Percentiles rank a stretch among this genome's conserved stretches.
Conservation (phyloP, 2,329 filamentous ascomycete species). For the Tolypocladium ovalisporum region DNA sequence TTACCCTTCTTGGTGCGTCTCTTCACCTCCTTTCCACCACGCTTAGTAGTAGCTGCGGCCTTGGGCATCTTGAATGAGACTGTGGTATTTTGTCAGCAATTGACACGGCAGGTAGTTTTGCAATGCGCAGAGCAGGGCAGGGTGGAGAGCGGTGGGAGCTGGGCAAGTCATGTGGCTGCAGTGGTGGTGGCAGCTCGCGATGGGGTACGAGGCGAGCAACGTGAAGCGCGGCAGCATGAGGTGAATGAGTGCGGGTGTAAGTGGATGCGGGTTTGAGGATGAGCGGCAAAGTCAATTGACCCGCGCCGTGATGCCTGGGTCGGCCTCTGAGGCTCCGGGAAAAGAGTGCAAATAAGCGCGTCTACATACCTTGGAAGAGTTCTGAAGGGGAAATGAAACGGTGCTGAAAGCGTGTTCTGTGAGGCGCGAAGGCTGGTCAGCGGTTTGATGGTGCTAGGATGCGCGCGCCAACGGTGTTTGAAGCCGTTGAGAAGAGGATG, state of each 20-base stretch:
- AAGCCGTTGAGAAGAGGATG: conserved; percentile 1
- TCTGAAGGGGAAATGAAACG: conserved; percentile 11
- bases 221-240: neutral
- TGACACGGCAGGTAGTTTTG: neutral
- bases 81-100: neutral
- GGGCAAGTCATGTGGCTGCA: conserved; percentile 14
- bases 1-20: conserved; percentile 49
- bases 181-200: conserved; percentile 2
- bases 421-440: conserved; percentile 6
- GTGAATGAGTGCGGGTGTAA: neutral
- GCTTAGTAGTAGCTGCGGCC: conserved; percentile 39
- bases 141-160: neutral
- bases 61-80: conserved; percentile 44
- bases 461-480: conserved; percentile 1
- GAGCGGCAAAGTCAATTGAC: conserved; percentile 19
- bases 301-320: neutral
- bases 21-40: conserved; percentile 46
- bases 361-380: conserved; percentile 24
- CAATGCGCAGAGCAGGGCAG: neutral
- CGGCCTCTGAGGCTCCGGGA: conserved; percentile 20
- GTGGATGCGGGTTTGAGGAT: conserved; percentile 2
- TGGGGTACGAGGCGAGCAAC: neutral
- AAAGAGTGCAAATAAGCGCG: conserved; percentile 12
- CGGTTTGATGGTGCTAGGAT: conserved; percentile 2
- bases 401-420: conserved; percentile 12